Percentiles rank a stretch among this genome's conserved stretches.
Evolutionary conservation across 2,329 filamentous ascomycete species (phyloP).

Genomic region (Dactylellina parvicollis): DNA sequence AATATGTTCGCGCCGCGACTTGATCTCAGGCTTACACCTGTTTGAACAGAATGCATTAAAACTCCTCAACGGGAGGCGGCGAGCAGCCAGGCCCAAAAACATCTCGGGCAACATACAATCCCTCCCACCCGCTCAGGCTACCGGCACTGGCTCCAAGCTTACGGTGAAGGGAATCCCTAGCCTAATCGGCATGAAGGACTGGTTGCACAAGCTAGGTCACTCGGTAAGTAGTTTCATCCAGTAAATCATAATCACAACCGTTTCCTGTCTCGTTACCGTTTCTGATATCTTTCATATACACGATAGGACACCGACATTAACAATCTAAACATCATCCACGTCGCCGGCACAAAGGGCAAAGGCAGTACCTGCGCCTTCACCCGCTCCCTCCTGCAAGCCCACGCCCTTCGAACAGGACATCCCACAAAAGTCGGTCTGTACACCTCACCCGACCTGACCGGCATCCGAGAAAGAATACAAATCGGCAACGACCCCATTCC

Average conservation of each 20-base stretch:
- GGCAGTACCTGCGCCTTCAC: slow-evolving; percentile 77
- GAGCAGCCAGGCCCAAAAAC: neutral
- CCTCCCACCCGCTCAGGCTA: neutral
- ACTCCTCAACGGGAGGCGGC: neutral
- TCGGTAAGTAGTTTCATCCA: neutral
- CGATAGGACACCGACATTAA: slow-evolving; percentile 64
- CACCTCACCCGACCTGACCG: slow-evolving; percentile 59
- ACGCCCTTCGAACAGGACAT: slow-evolving; percentile 59
- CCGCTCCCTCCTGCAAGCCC: slow-evolving; percentile 68
- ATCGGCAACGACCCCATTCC: slow-evolving; percentile 59
- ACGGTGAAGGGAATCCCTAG: slow-evolving; percentile 6
- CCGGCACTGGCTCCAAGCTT: neutral
- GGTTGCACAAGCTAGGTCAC: slow-evolving; percentile 8
- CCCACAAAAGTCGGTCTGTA: slow-evolving; percentile 9
- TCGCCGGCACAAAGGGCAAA: slow-evolving; percentile 81
- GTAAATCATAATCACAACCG: no score
- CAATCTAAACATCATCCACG: slow-evolving; percentile 73
- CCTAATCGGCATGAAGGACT: slow-evolving; percentile 16
- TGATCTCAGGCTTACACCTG: neutral
- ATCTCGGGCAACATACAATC: neutral
- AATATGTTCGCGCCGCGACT: neutral
- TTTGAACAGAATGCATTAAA: neutral
- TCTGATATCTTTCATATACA: neutral
- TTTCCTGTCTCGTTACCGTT: no score
- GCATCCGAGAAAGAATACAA: slow-evolving; percentile 61